phyloP scores from a whole-genome alignment of 78 protist species.

The Acrasis kona region DNA sequence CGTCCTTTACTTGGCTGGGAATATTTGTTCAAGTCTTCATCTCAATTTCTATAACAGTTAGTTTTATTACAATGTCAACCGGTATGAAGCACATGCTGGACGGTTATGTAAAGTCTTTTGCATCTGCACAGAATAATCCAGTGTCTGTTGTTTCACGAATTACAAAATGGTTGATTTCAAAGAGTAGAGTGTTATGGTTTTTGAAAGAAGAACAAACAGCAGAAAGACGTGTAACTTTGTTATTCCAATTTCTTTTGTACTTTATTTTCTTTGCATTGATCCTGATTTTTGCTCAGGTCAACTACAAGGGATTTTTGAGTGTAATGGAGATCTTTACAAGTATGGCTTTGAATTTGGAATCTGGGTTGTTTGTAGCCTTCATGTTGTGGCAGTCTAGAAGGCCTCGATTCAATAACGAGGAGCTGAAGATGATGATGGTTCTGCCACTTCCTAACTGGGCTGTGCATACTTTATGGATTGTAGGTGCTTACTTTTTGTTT shows the following conservation, averaged over 20 bases:
- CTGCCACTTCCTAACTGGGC: not conserved
- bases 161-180: not conserved
- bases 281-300: constrained; percentile 6
- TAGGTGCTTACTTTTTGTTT: not conserved
- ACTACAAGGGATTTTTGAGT: not conserved
- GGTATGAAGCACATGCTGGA: constrained; percentile 28
- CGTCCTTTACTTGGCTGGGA: constrained; percentile 6
- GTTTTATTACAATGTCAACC: constrained; percentile 5
- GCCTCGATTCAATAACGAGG: too few species aligned
- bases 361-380: constrained; percentile 25
- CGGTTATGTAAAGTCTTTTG: not conserved
- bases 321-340: constrained; percentile 17
- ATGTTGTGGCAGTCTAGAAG: constrained; percentile 5
- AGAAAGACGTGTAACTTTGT: not conserved
- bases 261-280: not conserved
- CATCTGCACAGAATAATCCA: not conserved
- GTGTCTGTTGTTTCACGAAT: constrained; percentile 4
- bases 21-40: constrained; percentile 10
- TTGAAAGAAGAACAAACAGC: not conserved
- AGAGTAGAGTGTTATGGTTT: not conserved
- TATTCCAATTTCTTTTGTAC: constrained; percentile 1
- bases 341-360: constrained; percentile 12
- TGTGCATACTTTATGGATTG: not conserved
- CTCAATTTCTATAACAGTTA: constrained; percentile 20
- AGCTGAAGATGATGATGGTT: not conserved